Evolutionary conservation across 2,329 filamentous ascomycete genomes (phyloP), one percentile per base, ranked within the genome.

Genomic region (Venturia nashicola): DNA sequence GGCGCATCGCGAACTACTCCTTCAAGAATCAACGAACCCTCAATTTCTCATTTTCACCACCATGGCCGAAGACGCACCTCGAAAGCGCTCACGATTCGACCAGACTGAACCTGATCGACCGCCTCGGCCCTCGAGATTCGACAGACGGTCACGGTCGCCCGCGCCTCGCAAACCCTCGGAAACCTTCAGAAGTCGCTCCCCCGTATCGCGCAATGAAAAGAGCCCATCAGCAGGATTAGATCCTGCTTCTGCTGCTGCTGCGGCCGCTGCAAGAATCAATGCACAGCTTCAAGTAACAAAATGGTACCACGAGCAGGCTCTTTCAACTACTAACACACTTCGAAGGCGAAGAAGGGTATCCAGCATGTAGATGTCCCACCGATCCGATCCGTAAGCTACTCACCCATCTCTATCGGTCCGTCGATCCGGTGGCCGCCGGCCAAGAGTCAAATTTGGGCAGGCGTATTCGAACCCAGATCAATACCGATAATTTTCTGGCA

Each of bases 41-140:
- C 59, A 64, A 55, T 16, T 16, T 5, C 27, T 4, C 48, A 48
- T 23, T n/a, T 48, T 23, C 67, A 91, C 96, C 91, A 85, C 89
- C 68, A 60, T 60, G 59, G n/a, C 34, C 9, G 59, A 60, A 44
- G 90, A 94, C 71, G 82, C 87, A 67, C 89, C 92, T 69, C 84
- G 86, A 66, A 96, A 96, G 80, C 88, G 91, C 67, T 96, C 91
- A 72, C 91, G 93, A 75, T 97, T 97, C 76, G 93, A 97, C 74
- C 90, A 95, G 76, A 94, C 86, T 59, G 90, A 93, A 73, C 86
- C 89, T 6, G 90, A 94, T 72, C 87, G 86, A 71, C 75, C 76
- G 67, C 73, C 83, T n/a, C 61, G 67, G 36, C 71, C 70, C 54
- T 95, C 91, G 61, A 85, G 92, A 73, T 97, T 96, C 76, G 93